Evolutionary conservation across 2,329 filamentous ascomycete species (phyloP), one percentile per base, ranked within the genome.

Genomic region (Diaporthe ampelina): DNA sequence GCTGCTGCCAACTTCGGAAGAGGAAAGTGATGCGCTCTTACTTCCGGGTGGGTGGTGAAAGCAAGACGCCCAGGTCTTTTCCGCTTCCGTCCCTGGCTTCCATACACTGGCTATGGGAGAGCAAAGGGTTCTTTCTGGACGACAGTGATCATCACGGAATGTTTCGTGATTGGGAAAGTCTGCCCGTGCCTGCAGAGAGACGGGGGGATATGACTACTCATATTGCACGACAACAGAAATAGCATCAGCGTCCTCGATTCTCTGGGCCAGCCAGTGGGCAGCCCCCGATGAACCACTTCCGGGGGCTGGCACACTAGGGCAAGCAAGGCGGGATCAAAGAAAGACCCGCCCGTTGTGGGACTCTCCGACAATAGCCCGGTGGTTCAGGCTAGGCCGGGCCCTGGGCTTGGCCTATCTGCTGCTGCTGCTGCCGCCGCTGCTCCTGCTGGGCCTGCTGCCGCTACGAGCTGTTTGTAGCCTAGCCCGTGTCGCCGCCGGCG

Each of bases 141-240:
- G 48, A 54, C 43, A 32, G 4, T 54, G 63, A 68, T 68, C 63
- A 48, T 54, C 45, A 50, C 24, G 63, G 32, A 40, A 19, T 29
- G 29, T 24, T 52, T 68, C 63, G 63, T 37, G 21, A 26, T 65
- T 37, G 63, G 63, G 48, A 50, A 68, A 24, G 45, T 68, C 32
- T 48, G 45, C 45, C 61, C 63, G 63, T 54, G 45, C 48, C 63
- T 68, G 63, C 63, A 54, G 32, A 40, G 45, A 24, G 45, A 37
- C 21, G 43, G 29, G 61, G 48, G 32, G 26, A 68, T 29, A 26
- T 54, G 63, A 68, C 63, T 37, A 48, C 63, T 68, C 63, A 68
- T n/a, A 68, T 26, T 24, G 8, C 32, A 54, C 45, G 45, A 68
- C 45, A 68, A 68, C 63, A 68, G 63, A 68, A 68, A 68, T 68